Evolutionary conservation across 2,329 filamentous ascomycete species (phyloP), one percentile per base, ranked within the genome.

Genomic region (Botrytis byssoidea): DNA sequence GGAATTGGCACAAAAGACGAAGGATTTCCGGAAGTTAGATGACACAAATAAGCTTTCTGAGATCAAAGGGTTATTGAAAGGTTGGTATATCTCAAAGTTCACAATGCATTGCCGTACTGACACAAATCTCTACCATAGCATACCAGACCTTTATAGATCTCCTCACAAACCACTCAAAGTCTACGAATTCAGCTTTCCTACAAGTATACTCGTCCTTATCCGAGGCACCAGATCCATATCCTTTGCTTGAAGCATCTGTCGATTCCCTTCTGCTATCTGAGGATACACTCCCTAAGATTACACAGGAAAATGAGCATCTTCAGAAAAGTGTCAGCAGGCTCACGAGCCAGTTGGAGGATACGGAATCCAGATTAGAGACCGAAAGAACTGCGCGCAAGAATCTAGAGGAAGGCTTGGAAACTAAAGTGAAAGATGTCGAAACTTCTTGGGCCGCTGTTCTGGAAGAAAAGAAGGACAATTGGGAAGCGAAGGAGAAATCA

Each of bases 81-180:
- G 93, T 94, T 81, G 65, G 80, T 75, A 37, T 37, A 65, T 35
- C 57, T n/a, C 35, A 22, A 55, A 32, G 25, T 42, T 48, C 40
- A 25, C 64, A 72, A 66, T 51, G 55, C 14, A 60, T 61, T 57
- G 61, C 16, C 57, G 57, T 73, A 44, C 48, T 59, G 12, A 72
- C 64, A 25, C 35, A 37, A 5, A 46, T 44, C 35, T 51, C 57
- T 40, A 46, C 69, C 74, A 22, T 70, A 95, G 94, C 95, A 68
- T 99, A 99, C 85, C 96, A 99, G 84, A 92, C 92, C 70, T 99
- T 98, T 81, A 98, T 99, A 82, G 96, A 99, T 81, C 90, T 97
- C 74, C 88, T 99, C 75, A 97, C 96, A 32, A 98, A 95, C 82
- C 95, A 98, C 83, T 96, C 94, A 78, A 99, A 99, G 83, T 90